phyloP scores from a whole-genome alignment of 2,329 filamentous ascomycete genomes.

The Ramularia collo-cygni region DNA sequence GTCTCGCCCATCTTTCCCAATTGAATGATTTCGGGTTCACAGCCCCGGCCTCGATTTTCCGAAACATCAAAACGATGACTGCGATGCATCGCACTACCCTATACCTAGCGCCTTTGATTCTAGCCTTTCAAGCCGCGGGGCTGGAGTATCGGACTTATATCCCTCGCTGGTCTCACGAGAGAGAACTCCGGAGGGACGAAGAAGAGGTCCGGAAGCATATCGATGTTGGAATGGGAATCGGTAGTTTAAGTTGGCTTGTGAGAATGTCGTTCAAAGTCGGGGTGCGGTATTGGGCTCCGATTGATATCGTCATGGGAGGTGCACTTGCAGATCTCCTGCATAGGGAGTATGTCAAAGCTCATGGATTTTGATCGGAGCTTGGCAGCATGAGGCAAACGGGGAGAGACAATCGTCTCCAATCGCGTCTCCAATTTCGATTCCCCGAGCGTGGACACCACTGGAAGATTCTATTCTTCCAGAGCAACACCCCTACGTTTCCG shows the following conservation, averaged over 20 bases:
- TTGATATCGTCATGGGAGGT: constrained; percentile 27
- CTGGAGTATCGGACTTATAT: constrained; percentile 25
- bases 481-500: constrained; percentile 19
- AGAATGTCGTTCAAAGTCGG: constrained; percentile 21
- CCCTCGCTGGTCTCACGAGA: constrained; percentile 26
- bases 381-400: too few relatives aligned
- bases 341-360: constrained; percentile 28
- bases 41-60: constrained; percentile 22
- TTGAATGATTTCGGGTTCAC: constrained; percentile 24
- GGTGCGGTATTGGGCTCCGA: constrained; percentile 21
- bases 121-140: constrained; percentile 21
- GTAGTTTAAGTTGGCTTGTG: constrained; percentile 18
- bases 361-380: too few relatives aligned
- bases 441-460: too few relatives aligned
- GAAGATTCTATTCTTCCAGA: constrained; percentile 8
- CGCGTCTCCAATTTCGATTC: too few relatives aligned
- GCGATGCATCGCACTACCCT: constrained; percentile 23
- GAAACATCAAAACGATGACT: constrained; percentile 23
- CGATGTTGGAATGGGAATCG: constrained; percentile 24
- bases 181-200: constrained; percentile 27
- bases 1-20: constrained; percentile 24
- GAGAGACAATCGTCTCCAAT: too few relatives aligned
- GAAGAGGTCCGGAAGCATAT: constrained; percentile 26
- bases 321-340: constrained; percentile 27
- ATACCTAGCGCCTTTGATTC: constrained; percentile 17